Percentiles rank a stretch among this genome's conserved stretches.
phyloP scores from a whole-genome alignment of 805 yeast species.

The Candida jianshihensis region DNA sequence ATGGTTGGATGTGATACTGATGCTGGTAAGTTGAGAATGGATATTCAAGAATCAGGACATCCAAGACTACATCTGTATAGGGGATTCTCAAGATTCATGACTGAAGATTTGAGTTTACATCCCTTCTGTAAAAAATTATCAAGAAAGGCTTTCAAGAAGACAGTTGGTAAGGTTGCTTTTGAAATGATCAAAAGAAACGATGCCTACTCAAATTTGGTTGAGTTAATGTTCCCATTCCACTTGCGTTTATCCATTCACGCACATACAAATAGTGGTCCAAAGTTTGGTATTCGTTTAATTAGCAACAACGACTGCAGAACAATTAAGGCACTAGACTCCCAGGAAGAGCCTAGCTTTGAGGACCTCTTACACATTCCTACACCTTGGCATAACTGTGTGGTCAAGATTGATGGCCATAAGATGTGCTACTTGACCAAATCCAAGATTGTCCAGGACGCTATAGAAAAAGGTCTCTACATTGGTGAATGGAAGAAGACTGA shows the following conservation, averaged over 20 bases:
- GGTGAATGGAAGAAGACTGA: conserved; percentile 31
- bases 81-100: conserved; percentile 55
- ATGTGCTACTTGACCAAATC: conserved; percentile 30
- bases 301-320: conserved; percentile 37
- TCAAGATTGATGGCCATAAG: conserved; percentile 31
- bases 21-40: conserved; percentile 61
- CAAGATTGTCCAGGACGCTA: conserved; percentile 29
- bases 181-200: conserved; percentile 62
- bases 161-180: conserved; percentile 47
- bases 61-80: conserved; percentile 47
- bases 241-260: conserved; percentile 57
- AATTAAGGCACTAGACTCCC: conserved; percentile 33
- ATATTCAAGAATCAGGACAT: conserved; percentile 47
- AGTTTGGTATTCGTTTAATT: conserved; percentile 48
- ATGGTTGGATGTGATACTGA: conserved; percentile 42
- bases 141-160: conserved; percentile 38
- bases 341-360: conserved; percentile 37
- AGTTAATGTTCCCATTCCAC: conserved; percentile 51
- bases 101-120: conserved; percentile 44
- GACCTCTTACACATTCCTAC: conserved; percentile 58
- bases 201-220: conserved; percentile 58
- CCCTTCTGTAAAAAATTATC: conserved; percentile 32
- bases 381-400: conserved; percentile 58
- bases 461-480: conserved; percentile 25
- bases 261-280: conserved; percentile 52